Conservation (phyloP, 371 early-diverging fungal genomes). For the Mucor indicus region DNA sequence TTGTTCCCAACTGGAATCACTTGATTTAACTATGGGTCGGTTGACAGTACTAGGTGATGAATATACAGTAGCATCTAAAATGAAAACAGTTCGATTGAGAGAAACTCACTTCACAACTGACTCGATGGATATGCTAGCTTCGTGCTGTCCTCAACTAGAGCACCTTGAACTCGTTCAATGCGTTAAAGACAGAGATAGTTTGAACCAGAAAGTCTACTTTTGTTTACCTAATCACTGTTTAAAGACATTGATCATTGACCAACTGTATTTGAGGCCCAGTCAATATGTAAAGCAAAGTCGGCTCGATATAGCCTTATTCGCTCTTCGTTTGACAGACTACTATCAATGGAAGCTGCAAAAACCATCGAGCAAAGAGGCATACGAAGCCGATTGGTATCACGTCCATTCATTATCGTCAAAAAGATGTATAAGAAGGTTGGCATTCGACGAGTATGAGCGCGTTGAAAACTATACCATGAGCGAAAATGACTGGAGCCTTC, state of each 20-base stretch:
- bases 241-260: not conserved
- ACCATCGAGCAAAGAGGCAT: not conserved
- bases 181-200: constrained; percentile 6
- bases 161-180: not conserved
- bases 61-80: not conserved
- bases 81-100: constrained; percentile 1
- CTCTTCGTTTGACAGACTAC: not conserved
- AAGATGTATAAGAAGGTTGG: not conserved
- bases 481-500: not conserved
- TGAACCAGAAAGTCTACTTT: not conserved
- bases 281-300: constrained; percentile 1
- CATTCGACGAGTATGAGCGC: not conserved
- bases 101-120: constrained; percentile 7
- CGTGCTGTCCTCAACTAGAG: constrained; percentile 4
- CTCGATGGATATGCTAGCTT: not conserved
- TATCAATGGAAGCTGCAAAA: too few relatives aligned
- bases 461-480: constrained; percentile 3
- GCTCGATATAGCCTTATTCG: constrained; percentile 3
- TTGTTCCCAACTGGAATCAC: constrained; percentile 3
- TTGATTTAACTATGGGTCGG: not conserved
- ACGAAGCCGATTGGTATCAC: constrained; percentile 4
- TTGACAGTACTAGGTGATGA: not conserved
- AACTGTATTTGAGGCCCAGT: constrained; percentile 4
- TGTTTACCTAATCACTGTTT: not conserved
- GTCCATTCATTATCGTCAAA: not conserved